phyloP scores from a whole-genome alignment of 768 basidiomycete genomes.

The Hypholoma fasciculare region DNA sequence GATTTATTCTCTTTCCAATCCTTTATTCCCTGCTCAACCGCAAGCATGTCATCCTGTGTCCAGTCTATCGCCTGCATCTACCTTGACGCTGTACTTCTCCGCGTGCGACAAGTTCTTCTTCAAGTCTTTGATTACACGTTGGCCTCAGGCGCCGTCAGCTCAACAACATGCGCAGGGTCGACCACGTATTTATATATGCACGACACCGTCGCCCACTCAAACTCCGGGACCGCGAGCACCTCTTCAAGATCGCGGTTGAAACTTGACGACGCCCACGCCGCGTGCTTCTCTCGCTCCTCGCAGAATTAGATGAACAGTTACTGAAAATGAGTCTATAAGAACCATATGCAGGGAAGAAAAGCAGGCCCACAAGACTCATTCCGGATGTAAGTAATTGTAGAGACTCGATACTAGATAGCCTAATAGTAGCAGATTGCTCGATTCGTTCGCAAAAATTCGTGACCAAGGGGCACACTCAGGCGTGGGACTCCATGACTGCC shows the following conservation, averaged over 20 bases:
- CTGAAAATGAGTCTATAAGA: no score
- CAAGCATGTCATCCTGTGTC: conserved; percentile 42
- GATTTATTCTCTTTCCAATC: conserved; percentile 54
- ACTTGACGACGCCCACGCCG: conserved; percentile 8
- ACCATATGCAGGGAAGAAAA: no score
- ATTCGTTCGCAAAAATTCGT: no score
- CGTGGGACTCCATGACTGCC: no score
- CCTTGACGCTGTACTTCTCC: conserved; percentile 51
- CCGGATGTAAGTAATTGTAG: no score
- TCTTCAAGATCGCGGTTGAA: conserved; percentile 8
- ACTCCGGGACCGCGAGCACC: neutral
- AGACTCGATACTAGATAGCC: no score
- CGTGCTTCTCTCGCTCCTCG: neutral
- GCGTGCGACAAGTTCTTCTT: conserved; percentile 63
- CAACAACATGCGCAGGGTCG: conserved; percentile 45
- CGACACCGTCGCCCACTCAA: conserved; percentile 6
- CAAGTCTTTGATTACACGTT: conserved; percentile 51
- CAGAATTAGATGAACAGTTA: conserved; percentile 5
- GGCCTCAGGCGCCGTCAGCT: conserved; percentile 32
- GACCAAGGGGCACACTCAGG: no score
- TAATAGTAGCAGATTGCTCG: no score
- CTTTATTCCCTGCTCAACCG: conserved; percentile 51
- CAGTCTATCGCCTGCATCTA: conserved; percentile 39
- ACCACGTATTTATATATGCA: conserved; percentile 60
- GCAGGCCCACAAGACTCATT: no score